Evolutionary conservation across 225 moss, liverwort and hornwort species (phyloP), one percentile per base, ranked within the genome.

Genomic region (Neckera pumila): DNA sequence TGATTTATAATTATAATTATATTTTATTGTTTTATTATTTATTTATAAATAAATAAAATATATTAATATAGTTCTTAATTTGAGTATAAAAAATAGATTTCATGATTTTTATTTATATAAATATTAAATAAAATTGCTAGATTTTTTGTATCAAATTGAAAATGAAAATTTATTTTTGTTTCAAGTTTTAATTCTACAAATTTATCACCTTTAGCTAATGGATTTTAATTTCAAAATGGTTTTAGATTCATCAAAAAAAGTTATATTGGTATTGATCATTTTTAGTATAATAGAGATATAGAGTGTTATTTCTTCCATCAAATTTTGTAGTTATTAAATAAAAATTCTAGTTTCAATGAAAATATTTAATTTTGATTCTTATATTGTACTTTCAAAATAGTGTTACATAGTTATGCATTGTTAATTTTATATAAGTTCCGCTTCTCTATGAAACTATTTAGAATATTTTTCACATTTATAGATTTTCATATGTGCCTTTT

Each of bases 341-440:
- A 31, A 17, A 78, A 6, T 7, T 38, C 57, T 26, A 26, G 6
- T 4, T 38, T 26, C 6, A 78, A 25, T 78, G 1, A 26, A n/a
- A 56, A 4, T 56, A n/a, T 25, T 5, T 13, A 0, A 54, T 23
- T 36, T 36, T 18, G 6, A 0, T 76, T 21, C 0, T 0, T 34
- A 12, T 12, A 28, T 7, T 36, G 7, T 6, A 23, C n/a, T 17
- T 40, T 33, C 3, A 23, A 65, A 54, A 9, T 31, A 8, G 1
- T 11, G 7, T 49, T 26, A 61, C 1, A 28, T 51, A 62, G 4
- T 20, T 28, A 40, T 40, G 3, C 7, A 58, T 10, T 78, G 3
- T 27, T 57, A 3, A 0, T 79, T 53, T 58, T 17, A 2, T 58
- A 12, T 40, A 27, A 17, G 5, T 40, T 57, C 2, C 2, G 0